These are phyloP conservation scores for Saccharum officinarum DNA, from an alignment of 176 grass and related monocot species.

Conservation along the genomic window DNA sequence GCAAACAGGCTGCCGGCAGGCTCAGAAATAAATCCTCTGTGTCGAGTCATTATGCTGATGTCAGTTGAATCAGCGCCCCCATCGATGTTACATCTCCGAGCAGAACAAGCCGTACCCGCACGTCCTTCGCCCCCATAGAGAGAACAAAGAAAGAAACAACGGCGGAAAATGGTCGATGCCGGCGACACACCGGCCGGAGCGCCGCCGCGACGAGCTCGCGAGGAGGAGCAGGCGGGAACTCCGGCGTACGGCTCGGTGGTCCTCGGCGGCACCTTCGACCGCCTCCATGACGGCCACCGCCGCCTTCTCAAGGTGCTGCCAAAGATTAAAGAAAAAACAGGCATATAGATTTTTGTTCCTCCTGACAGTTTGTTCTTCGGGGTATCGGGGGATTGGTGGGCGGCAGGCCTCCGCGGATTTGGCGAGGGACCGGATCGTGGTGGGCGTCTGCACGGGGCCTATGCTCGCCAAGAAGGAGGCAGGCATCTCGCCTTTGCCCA, in stretches of 20 bases:
- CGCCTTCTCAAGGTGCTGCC: constrained; percentile 58
- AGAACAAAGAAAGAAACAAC: neutral
- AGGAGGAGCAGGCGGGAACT: neutral
- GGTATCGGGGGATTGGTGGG: neutral
- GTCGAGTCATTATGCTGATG: no score
- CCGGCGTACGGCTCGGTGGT: constrained; percentile 44
- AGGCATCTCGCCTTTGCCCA: constrained; percentile 21
- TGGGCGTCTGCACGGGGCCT: constrained; percentile 63
- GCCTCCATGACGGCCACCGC: constrained; percentile 68
- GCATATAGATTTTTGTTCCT: neutral
- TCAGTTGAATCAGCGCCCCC: no score
- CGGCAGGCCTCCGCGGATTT: constrained; percentile 58
- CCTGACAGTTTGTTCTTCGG: neutral
- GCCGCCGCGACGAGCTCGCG: neutral
- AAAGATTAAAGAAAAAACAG: neutral
- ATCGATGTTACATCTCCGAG: no score
- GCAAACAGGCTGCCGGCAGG: no score
- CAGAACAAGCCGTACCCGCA: no score
- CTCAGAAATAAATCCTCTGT: no score
- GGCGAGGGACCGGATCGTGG: constrained; percentile 51
- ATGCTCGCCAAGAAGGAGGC: constrained; percentile 76
- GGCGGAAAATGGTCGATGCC: constrained; percentile 34
- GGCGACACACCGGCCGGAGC: constrained; percentile 4
- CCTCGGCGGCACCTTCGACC: constrained; percentile 71
- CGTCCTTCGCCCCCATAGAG: no score